Percentiles rank a stretch among this genome's conserved stretches.
Conservation (phyloP, 805 yeast genomes). For the Scheffersomyces stipitis region DNA sequence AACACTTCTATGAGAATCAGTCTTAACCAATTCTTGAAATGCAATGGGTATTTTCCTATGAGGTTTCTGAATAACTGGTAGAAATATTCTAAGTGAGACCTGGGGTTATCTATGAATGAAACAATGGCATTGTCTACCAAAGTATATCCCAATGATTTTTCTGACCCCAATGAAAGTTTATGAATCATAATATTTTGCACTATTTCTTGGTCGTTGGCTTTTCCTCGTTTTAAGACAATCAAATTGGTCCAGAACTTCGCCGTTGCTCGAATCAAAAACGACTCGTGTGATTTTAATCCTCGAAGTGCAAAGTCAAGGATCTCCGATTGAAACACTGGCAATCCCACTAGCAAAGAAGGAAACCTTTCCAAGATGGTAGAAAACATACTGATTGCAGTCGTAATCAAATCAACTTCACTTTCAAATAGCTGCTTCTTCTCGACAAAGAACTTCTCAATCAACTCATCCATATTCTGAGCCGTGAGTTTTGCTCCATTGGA, state of each 20-base stretch:
- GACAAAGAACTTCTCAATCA: conserved; percentile 40
- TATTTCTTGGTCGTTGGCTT: conserved; percentile 38
- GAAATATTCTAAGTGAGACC: conserved; percentile 62
- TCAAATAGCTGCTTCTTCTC: conserved; percentile 33
- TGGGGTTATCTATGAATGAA: conserved; percentile 42
- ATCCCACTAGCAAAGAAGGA: conserved; percentile 48
- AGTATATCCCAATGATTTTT: conserved; percentile 19
- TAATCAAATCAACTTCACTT: conserved; percentile 60
- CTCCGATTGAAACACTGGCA: conserved; percentile 20
- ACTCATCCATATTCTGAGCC: conserved; percentile 29
- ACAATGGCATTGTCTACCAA: conserved; percentile 26
- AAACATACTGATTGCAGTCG: conserved; percentile 51
- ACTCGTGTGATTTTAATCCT: conserved; percentile 49
- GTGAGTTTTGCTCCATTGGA: conserved; percentile 33
- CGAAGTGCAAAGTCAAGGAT: conserved; percentile 31
- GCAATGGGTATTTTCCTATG: conserved; percentile 47
- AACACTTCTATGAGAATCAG: not conserved
- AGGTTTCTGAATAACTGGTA: conserved; percentile 52
- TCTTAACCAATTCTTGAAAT: conserved; percentile 29
- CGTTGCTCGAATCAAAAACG: conserved; percentile 53
- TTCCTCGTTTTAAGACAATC: conserved; percentile 47
- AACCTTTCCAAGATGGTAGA: conserved; percentile 47
- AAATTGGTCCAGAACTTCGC: conserved; percentile 56
- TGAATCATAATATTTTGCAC: conserved; percentile 22
- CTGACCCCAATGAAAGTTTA: conserved; percentile 1